Evolutionary conservation across 2,329 filamentous ascomycete species (phyloP), one percentile per base, ranked within the genome.

Genomic region (Verticillium zaregamsianum): DNA sequence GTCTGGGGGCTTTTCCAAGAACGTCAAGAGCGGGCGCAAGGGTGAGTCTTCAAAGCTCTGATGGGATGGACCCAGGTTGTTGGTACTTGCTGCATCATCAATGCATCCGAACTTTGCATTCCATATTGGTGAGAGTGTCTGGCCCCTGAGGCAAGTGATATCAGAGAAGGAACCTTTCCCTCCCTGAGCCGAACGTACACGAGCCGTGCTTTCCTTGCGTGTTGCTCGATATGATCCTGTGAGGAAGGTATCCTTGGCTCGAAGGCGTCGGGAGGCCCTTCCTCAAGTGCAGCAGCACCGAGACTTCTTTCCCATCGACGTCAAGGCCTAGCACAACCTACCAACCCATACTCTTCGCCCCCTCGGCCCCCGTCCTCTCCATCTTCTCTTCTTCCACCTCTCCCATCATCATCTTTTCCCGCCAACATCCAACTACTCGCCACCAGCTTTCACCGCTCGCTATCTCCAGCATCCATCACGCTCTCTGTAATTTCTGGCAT

Each of bases 31-130:
- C 60, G 67, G 70, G 9, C 68, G 72, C 45, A 77, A 78, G 66
- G 37, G 52, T 32, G 62, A 71, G 57, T 63, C 28, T 28, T 28
- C 77, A 1, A 82, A 82, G 74, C 69, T 82, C 59, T 82, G 32
- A 52, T 23, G n/a, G 20, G 20, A 52, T 5, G n/a, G 25, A 5
- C 3, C 8, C 25, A 3, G 45, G 45, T 25, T 40, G 9, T 52
- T 20, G 11, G 20, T 14, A 12, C 7, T 52, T 14, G n/a, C 6
- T 14, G 12, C 45, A 52, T 20, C 11, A 23, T 23, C 2, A 20
- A 23, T 14, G 45, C 45, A 23, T 52, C 20, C 9, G 45, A 20
- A 12, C 12, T 5, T 14, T n/a, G 45, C 20, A 52, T 52, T 25
- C 5, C 20, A 20, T 23, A 2, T 17, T 40, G 6, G 17, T 17